Percentiles rank a stretch among this genome's conserved stretches.
Evolutionary conservation across 495 filamentous ascomycete genomes (phyloP).

Genomic region (Penicillium steckii): DNA sequence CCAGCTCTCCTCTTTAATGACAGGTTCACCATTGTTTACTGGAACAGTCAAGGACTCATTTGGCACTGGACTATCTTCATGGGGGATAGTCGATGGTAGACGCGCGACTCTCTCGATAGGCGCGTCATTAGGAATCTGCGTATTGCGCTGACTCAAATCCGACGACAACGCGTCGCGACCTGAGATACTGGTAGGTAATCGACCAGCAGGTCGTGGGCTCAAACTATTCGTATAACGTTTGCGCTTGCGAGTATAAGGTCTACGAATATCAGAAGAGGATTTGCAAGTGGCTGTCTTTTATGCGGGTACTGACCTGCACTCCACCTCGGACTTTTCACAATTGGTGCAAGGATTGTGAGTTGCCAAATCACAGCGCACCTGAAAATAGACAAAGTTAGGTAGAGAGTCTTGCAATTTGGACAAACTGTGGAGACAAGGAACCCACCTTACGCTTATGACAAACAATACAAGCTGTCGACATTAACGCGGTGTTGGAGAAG

Average conservation of each 20-base stretch:
- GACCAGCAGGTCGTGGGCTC: too few species aligned
- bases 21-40: slow-evolving; percentile 15
- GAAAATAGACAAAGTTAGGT: background rate
- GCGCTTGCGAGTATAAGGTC: slow-evolving; percentile 30
- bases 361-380: slow-evolving; percentile 29
- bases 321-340: slow-evolving; percentile 27
- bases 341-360: slow-evolving; percentile 32
- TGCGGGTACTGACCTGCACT: slow-evolving; percentile 18
- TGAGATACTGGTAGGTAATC: too few species aligned
- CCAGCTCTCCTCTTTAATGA: slow-evolving; percentile 31
- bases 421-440: background rate
- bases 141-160: slow-evolving; percentile 22
- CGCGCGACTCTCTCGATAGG: slow-evolving; percentile 7
- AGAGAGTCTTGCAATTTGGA: background rate
- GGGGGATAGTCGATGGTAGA: slow-evolving; percentile 2
- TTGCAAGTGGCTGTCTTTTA: background rate
- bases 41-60: background rate
- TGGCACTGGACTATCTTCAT: background rate
- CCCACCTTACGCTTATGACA: slow-evolving; percentile 31
- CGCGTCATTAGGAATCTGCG: slow-evolving; percentile 19
- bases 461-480: slow-evolving; percentile 31
- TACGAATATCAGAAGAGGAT: background rate
- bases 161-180: slow-evolving; percentile 10
- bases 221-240: slow-evolving; percentile 32
- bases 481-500: slow-evolving; percentile 17